These are phyloP conservation scores for Chalaropsis ovoidea DNA, from an alignment of 2,329 filamentous ascomycete genomes.

Conservation along the genomic window DNA sequence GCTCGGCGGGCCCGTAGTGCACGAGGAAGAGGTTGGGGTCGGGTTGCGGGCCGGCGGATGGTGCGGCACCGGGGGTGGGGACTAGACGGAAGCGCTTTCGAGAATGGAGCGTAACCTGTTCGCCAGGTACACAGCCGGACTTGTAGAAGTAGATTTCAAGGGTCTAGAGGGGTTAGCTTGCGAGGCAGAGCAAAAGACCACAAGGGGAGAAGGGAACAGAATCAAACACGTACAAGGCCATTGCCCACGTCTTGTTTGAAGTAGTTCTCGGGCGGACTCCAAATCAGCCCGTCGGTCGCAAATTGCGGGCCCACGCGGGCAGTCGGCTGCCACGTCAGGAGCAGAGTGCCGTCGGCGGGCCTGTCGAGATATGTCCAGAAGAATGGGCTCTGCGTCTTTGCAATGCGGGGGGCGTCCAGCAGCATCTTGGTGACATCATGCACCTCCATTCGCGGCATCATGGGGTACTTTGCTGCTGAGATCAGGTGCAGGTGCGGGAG, in stretches of 20 bases:
- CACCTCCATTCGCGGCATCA: conserved; percentile 58
- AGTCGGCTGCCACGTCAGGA: conserved; percentile 81
- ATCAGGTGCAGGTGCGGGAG: conserved; percentile 83
- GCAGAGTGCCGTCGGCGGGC: conserved; percentile 69
- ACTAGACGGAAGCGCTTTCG: conserved; percentile 79
- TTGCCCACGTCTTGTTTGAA: conserved; percentile 63
- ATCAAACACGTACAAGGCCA: conserved; percentile 40
- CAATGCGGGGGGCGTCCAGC: conserved; percentile 70
- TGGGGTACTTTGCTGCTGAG: conserved; percentile 71
- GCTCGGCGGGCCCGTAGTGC: conserved; percentile 73
- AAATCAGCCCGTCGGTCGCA: conserved; percentile 85
- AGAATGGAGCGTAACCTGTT: conserved; percentile 64
- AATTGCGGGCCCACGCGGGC: conserved; percentile 61
- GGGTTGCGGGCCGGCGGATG: conserved; percentile 53
- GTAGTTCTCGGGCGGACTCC: conserved; percentile 69
- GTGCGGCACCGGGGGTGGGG: conserved; percentile 57
- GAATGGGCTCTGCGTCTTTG: conserved; percentile 75
- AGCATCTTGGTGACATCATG: conserved; percentile 76
- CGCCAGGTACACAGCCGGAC: conserved; percentile 66
- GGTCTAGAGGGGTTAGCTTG: conserved; percentile 42
- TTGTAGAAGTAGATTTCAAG: conserved; percentile 84
- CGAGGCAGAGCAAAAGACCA: not conserved
- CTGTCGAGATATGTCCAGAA: conserved; percentile 86
- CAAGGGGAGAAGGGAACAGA: not conserved
- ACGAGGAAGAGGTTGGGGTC: conserved; percentile 84